Evolutionary conservation across 108 stramenopile genomes (phyloP).

Genomic region (Cyclotella distinguenda): DNA sequence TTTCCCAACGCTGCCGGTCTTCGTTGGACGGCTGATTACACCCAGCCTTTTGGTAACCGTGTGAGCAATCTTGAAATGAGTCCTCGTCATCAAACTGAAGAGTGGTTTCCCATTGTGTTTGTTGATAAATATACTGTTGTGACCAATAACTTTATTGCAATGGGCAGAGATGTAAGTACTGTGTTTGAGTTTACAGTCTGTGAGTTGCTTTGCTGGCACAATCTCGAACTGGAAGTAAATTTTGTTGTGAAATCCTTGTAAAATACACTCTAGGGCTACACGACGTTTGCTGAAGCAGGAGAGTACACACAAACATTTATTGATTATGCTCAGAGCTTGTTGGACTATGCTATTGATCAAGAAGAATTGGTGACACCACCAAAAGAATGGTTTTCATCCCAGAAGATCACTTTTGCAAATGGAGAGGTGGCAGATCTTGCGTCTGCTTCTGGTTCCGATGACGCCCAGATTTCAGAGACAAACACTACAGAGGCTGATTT

Average conservation of each 20-base stretch:
- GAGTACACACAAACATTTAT: conserved; percentile 31
- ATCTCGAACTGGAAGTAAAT: not conserved
- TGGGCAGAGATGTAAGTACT: conserved; percentile 19
- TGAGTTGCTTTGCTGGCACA: not conserved
- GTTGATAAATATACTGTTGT: conserved; percentile 52
- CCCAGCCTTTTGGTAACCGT: conserved; percentile 11
- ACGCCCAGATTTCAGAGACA: no score
- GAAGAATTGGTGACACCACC: not conserved
- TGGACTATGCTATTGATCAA: conserved; percentile 38
- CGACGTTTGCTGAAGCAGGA: conserved; percentile 35
- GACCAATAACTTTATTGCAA: conserved; percentile 49
- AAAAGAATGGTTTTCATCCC: conserved; percentile 9
- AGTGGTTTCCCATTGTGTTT: conserved; percentile 47
- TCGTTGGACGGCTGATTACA: conserved; percentile 52
- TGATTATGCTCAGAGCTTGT: conserved; percentile 41
- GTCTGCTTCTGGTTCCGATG: no score
- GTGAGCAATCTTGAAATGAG: conserved; percentile 47
- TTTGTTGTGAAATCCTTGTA: no score
- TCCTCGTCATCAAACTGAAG: conserved; percentile 22
- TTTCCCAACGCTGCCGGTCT: conserved; percentile 64
- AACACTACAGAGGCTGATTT: no score
- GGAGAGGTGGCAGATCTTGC: no score
- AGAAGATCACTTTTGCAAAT: no score
- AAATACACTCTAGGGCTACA: conserved; percentile 43
- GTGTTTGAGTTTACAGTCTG: not conserved